phyloP scores from a whole-genome alignment of 1,284 basidiomycete genomes.

The Apiotrichum brassicae region DNA sequence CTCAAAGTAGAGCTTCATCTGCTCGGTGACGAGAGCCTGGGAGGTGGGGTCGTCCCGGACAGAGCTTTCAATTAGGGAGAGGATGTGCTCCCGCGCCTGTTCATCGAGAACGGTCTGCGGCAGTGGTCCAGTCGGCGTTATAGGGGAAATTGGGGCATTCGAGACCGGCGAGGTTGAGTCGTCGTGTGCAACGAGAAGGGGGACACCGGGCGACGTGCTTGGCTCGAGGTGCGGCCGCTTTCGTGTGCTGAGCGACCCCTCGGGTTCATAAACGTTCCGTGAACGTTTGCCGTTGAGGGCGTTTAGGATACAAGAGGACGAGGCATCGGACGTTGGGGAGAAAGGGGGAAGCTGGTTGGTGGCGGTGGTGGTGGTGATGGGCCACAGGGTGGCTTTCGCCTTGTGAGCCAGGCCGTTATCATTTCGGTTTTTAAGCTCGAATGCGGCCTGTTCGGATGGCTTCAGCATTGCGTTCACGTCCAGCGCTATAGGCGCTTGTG shows the following conservation, averaged over 20 bases:
- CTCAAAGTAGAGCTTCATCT: constrained; percentile 26
- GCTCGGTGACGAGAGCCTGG: constrained; percentile 2
- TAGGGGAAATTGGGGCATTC: not conserved
- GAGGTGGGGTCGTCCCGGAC: constrained; percentile 6
- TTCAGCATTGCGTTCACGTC: not conserved
- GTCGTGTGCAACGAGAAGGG: no score
- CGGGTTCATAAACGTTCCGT: not conserved
- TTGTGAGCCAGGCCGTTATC: not conserved
- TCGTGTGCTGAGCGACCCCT: not conserved
- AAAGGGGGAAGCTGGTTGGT: no score
- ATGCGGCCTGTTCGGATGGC: not conserved
- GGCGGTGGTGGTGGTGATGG: no score
- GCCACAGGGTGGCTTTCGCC: no score
- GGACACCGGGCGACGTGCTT: no score
- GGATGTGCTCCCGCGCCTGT: constrained; percentile 1
- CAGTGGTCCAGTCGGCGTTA: no score
- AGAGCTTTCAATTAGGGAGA: constrained; percentile 5
- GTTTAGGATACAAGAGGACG: not conserved
- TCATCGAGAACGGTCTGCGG: constrained; percentile 1
- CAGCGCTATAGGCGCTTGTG: not conserved
- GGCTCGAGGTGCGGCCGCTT: not conserved
- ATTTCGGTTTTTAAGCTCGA: not conserved
- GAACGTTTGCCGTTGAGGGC: not conserved
- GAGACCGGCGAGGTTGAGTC: not conserved
- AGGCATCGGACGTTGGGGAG: no score